Percentiles rank a stretch among this genome's conserved stretches.
Evolutionary conservation across 495 filamentous ascomycete species (phyloP).

Genomic region (Xylaria flabelliformis): DNA sequence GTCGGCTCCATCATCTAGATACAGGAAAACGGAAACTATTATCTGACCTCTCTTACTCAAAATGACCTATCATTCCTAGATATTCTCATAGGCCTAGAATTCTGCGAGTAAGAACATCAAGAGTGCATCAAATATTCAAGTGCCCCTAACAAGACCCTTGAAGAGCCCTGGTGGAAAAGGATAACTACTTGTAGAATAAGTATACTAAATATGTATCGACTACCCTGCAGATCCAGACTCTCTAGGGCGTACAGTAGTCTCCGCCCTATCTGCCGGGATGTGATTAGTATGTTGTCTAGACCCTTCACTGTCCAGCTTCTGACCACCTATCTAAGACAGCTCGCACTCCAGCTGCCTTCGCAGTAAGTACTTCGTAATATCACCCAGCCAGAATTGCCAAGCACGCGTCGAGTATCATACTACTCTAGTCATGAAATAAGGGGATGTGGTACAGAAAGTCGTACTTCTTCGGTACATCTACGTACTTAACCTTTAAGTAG

Average conservation of each 20-base stretch:
- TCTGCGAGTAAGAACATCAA: background rate
- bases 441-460: background rate
- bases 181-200: background rate
- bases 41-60: background rate
- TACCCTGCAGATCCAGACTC: conserved; percentile 4
- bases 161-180: background rate
- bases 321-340: background rate
- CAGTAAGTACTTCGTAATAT: background rate
- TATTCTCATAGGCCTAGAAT: background rate
- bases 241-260: background rate
- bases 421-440: background rate
- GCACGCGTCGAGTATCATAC: background rate
- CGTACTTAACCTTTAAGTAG: background rate
- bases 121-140: background rate
- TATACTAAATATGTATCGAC: background rate
- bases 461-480: background rate
- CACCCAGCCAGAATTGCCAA: background rate
- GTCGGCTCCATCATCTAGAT: background rate
- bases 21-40: background rate
- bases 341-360: background rate
- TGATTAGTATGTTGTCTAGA: background rate
- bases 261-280: background rate
- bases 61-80: conserved; percentile 9
- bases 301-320: background rate
- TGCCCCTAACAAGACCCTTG: background rate